Conservation (phyloP, 257 asterid species). For the Paulownia fortunei region DNA sequence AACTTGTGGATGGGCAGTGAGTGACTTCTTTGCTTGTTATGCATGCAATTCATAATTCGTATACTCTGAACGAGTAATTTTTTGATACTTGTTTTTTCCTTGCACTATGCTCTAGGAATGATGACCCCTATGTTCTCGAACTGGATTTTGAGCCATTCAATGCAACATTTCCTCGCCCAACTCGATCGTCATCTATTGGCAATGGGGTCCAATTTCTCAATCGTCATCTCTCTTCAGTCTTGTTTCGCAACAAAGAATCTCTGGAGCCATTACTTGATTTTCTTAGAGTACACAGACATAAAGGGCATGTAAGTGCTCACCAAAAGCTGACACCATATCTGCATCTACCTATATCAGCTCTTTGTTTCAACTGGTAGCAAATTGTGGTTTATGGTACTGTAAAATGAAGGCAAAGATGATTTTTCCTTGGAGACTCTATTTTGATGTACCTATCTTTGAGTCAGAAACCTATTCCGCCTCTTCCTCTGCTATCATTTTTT, state of each 20-base stretch:
- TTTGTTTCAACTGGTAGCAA: conserved; percentile 12
- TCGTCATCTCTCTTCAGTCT: conserved; percentile 92
- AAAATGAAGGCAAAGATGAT: not conserved
- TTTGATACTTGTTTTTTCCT: conserved; percentile 2
- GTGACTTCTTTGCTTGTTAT: conserved; percentile 36
- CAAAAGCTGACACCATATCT: not conserved
- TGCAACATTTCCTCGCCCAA: conserved; percentile 88
- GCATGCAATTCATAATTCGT: not conserved
- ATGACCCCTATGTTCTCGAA: conserved; percentile 74
- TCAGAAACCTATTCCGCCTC: not conserved
- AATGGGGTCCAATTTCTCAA: conserved; percentile 98
- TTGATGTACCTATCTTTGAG: not conserved
- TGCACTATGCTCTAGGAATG: conserved; percentile 47
- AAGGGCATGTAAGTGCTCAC: conserved; percentile 76
- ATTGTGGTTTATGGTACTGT: not conserved
- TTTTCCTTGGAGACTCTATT: not conserved
- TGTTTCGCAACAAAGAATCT: conserved; percentile 90
- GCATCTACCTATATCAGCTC: not conserved
- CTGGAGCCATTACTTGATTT: conserved; percentile 91
- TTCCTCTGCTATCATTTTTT: not conserved
- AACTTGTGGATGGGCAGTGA: conserved; percentile 89
- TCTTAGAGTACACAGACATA: conserved; percentile 80
- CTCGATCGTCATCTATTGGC: conserved; percentile 89
- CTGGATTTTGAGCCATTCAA: conserved; percentile 98
- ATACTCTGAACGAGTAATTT: not conserved